These are phyloP conservation scores for Rhamnella rubrinervis DNA, from an alignment of 331 rosid genomes.

Conservation along the genomic window DNA sequence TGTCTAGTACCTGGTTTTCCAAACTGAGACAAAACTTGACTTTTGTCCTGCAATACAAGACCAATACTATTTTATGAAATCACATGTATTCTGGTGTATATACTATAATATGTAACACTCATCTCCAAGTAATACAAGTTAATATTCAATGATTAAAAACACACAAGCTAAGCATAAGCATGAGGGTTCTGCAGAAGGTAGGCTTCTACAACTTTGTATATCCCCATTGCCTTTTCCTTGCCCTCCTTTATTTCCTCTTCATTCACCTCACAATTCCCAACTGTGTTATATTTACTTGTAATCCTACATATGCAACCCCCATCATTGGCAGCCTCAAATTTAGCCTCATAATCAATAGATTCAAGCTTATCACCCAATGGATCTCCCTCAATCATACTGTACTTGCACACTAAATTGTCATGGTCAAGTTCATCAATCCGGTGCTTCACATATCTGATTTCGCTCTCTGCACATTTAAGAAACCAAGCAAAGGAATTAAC, in stretches of 20 bases:
- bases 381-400: conserved; percentile 73
- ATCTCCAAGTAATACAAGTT: no score
- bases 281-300: conserved; percentile 52
- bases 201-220: conserved; percentile 64
- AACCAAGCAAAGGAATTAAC: background rate
- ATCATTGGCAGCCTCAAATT: conserved; percentile 55
- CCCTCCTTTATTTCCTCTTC: conserved; percentile 70
- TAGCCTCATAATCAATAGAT: conserved; percentile 60
- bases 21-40: no score
- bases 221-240: conserved; percentile 58
- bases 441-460: conserved; percentile 56
- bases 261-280: conserved; percentile 41
- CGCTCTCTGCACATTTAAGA: conserved; percentile 42
- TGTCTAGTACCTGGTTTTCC: no score
- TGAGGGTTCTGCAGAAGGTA: conserved; percentile 67
- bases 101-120: no score
- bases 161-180: conserved; percentile 42
- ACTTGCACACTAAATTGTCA: conserved; percentile 55
- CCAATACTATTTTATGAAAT: no score
- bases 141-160: background rate
- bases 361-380: conserved; percentile 70
- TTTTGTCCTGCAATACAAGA: no score
- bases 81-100: no score
- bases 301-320: conserved; percentile 65
- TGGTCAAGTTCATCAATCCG: conserved; percentile 58